Conservation (phyloP, 176 grass and related monocot genomes). For the Cymbopogon citratus region DNA sequence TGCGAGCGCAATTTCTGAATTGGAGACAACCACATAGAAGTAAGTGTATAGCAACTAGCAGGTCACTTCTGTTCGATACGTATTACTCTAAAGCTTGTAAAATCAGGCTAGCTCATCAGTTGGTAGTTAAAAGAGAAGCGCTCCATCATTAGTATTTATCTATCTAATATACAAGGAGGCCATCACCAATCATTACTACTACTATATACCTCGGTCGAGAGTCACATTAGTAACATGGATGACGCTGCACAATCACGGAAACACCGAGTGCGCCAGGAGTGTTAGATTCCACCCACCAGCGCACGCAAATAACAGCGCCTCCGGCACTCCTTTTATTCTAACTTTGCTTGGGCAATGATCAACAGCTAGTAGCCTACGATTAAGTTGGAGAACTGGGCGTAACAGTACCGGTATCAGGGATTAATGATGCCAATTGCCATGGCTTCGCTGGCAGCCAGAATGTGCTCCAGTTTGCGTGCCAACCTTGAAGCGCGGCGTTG, state of each 20-base stretch:
- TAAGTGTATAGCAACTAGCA: neutral
- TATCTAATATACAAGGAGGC: neutral
- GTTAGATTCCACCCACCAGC: constrained; percentile 46
- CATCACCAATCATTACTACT: constrained; percentile 40
- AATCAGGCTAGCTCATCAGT: neutral
- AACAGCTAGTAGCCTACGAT: constrained; percentile 20
- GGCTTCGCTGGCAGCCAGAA: constrained; percentile 10
- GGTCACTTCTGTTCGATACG: neutral
- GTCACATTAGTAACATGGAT: constrained; percentile 25
- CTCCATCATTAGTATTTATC: neutral
- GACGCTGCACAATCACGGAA: constrained; percentile 29
- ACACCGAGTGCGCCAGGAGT: constrained; percentile 2
- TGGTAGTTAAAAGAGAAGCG: neutral
- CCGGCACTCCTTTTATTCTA: neutral
- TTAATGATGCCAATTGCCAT: constrained; percentile 5
- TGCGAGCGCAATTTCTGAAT: neutral
- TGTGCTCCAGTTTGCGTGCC: constrained; percentile 12
- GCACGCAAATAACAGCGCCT: neutral
- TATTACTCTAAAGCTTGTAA: neutral
- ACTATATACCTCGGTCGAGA: constrained; percentile 13
- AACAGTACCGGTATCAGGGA: neutral
- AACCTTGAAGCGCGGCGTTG: neutral
- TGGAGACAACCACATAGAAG: neutral
- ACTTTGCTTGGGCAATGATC: constrained; percentile 41
- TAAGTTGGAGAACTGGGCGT: constrained; percentile 4